Conservation (phyloP, 1,139 yeast species). For the Pichia sp. region DNA sequence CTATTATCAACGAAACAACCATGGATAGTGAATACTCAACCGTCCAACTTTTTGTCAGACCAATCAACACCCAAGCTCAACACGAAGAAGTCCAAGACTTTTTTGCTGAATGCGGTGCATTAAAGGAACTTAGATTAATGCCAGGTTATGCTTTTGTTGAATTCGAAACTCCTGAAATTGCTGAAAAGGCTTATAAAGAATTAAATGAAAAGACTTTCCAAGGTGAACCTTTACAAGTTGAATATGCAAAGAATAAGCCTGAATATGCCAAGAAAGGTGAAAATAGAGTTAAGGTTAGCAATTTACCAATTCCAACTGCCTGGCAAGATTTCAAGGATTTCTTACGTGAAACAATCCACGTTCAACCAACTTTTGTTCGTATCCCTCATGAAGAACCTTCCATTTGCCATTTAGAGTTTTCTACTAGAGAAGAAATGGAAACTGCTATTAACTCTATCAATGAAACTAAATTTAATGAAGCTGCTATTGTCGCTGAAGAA, state of each 20-base stretch:
- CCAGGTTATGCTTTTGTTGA: conserved; percentile 75
- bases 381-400: conserved; percentile 64
- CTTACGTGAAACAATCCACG: conserved; percentile 61
- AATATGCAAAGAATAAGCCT: conserved; percentile 57
- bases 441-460: conserved; percentile 62
- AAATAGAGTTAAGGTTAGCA: conserved; percentile 60
- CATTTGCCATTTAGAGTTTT: conserved; percentile 68
- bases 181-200: conserved; percentile 58
- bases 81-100: conserved; percentile 61
- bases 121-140: conserved; percentile 61
- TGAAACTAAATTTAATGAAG: conserved; percentile 66
- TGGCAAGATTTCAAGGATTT: conserved; percentile 85
- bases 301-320: conserved; percentile 68
- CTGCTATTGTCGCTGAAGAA: conserved; percentile 61
- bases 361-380: conserved; percentile 65
- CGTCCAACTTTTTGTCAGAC: conserved; percentile 48
- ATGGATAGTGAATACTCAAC: conserved; percentile 31
- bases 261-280: conserved; percentile 50
- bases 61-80: conserved; percentile 43
- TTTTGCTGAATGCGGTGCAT: conserved; percentile 58
- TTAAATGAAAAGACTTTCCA: conserved; percentile 39
- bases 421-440: conserved; percentile 65
- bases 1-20: neutral
- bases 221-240: conserved; percentile 61
- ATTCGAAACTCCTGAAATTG: conserved; percentile 59